Evolutionary conservation across 2,329 filamentous ascomycete genomes (phyloP).

Genomic region (Ceratocystis cubensis): DNA sequence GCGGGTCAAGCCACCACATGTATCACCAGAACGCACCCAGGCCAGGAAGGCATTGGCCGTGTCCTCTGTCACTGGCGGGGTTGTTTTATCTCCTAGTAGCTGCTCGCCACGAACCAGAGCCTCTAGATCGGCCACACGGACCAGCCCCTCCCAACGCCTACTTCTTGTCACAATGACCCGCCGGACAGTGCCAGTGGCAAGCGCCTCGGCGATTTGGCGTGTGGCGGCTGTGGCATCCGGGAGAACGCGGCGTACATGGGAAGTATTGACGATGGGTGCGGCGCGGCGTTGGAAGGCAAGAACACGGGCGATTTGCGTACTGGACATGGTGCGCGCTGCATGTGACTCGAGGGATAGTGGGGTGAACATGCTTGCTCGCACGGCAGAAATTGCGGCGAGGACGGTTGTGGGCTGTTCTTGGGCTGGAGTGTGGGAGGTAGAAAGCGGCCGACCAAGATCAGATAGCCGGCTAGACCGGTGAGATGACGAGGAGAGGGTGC

Average conservation of each 20-base stretch:
- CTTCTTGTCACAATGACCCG: constrained; percentile 43
- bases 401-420: not conserved
- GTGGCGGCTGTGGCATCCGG: constrained; percentile 51
- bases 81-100: constrained; percentile 27
- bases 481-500: not conserved
- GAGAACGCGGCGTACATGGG: constrained; percentile 54
- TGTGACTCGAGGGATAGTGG: constrained; percentile 38
- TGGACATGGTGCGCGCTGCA: constrained; percentile 47
- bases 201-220: constrained; percentile 51
- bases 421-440: not conserved
- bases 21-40: constrained; percentile 24
- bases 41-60: constrained; percentile 40
- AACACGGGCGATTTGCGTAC: constrained; percentile 48
- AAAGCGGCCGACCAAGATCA: not conserved
- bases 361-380: constrained; percentile 50
- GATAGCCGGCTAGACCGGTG: not conserved
- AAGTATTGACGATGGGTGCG: constrained; percentile 52
- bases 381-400: constrained; percentile 50
- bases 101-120: constrained; percentile 28
- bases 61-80: constrained; percentile 16
- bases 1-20: constrained; percentile 29
- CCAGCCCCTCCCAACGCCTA: constrained; percentile 51
- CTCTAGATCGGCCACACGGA: constrained; percentile 43
- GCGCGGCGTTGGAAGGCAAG: constrained; percentile 47
- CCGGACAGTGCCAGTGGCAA: constrained; percentile 43